Conservation (phyloP, 176 grass and related monocot genomes). For the Rhipidocladum racemiflorum region DNA sequence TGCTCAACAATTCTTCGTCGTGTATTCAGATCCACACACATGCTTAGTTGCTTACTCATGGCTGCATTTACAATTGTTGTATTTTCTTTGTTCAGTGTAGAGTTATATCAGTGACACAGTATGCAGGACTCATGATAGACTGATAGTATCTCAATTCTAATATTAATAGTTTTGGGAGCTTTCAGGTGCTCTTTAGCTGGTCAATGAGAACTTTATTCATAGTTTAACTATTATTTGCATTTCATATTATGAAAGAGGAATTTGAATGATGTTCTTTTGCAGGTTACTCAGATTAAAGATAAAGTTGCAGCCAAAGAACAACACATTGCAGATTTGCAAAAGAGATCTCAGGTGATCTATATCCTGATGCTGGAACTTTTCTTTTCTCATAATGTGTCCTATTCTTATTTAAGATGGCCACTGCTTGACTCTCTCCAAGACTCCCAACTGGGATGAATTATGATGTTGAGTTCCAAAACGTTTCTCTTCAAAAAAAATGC, state of each 20-base stretch:
- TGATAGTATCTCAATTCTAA: neutral
- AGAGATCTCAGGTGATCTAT: conserved; percentile 59
- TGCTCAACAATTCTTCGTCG: neutral
- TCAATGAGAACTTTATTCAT: neutral
- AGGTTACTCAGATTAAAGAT: conserved; percentile 56
- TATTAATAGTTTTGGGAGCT: neutral
- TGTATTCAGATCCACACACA: neutral
- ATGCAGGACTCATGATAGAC: neutral
- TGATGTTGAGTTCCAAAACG: neutral
- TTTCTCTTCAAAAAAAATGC: conserved; percentile 17
- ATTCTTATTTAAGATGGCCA: neutral
- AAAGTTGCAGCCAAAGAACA: conserved; percentile 61
- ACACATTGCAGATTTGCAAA: conserved; percentile 57
- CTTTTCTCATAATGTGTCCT: neutral
- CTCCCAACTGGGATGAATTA: neutral
- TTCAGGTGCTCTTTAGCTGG: neutral
- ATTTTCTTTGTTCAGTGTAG: neutral
- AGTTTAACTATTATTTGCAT: neutral
- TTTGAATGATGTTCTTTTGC: conserved; percentile 32
- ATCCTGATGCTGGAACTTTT: conserved; percentile 16
- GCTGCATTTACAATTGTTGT: neutral
- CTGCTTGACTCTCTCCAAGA: neutral
- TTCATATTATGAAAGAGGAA: conserved; percentile 22
- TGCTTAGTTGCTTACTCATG: neutral
- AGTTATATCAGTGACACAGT: neutral